Percentiles rank a stretch among this genome's conserved stretches.
phyloP scores from a whole-genome alignment of 768 basidiomycete species.

The Leccinum ochraceum region DNA sequence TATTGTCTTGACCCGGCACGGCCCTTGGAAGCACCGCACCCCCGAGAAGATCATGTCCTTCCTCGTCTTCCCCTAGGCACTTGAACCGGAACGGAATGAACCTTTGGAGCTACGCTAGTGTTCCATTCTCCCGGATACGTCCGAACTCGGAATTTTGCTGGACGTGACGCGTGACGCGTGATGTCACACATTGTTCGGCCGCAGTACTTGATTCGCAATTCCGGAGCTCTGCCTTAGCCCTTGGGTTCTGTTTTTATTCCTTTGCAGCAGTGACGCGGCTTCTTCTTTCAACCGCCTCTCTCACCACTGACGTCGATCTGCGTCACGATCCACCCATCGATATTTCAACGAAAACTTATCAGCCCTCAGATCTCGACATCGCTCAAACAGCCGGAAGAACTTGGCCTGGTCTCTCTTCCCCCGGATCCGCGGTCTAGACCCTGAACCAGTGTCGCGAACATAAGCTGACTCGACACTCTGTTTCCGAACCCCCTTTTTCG shows the following conservation, averaged over 20 bases:
- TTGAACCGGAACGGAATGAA: neutral
- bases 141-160: neutral
- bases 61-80: neutral
- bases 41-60: neutral
- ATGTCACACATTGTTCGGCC: neutral
- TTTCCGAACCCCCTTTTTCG: neutral
- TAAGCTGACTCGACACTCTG: neutral
- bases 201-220: too few species aligned
- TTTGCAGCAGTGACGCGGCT: too few species aligned
- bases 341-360: neutral
- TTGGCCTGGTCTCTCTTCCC: neutral
- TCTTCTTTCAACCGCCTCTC: neutral
- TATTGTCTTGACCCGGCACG: neutral
- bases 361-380: neutral
- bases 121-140: neutral
- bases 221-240: too few species aligned
- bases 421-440: constrained; percentile 2
- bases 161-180: neutral
- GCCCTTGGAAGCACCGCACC: constrained; percentile 2
- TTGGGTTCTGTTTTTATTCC: too few species aligned
- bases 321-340: neutral
- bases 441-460: neutral
- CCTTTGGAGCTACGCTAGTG: neutral
- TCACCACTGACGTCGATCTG: neutral
- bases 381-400: neutral